These are phyloP conservation scores for Aspergillus bridgeri DNA, from an alignment of 495 filamentous ascomycete genomes.

Conservation along the genomic window DNA sequence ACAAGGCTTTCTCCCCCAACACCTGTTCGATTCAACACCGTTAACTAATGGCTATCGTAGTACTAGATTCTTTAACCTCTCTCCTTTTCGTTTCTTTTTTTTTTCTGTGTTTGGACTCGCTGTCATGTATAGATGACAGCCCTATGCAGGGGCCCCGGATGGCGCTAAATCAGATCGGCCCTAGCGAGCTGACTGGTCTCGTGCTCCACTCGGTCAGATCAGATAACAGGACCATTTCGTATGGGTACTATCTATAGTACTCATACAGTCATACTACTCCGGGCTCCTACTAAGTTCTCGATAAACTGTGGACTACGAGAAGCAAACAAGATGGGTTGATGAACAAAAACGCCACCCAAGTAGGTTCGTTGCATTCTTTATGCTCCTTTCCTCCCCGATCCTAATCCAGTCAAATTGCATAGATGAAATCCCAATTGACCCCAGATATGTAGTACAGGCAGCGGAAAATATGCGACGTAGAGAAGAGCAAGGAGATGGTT, in stretches of 20 bases:
- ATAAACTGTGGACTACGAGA: not conserved
- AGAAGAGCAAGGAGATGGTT: conserved; percentile 17
- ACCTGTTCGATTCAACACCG: too few relatives aligned
- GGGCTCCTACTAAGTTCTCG: too few relatives aligned
- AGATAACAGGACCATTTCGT: too few relatives aligned
- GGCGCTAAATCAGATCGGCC: not conserved
- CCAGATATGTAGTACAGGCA: conserved; percentile 31
- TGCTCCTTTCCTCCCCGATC: conserved; percentile 11
- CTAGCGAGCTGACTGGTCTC: not conserved
- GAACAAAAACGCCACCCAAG: conserved; percentile 22
- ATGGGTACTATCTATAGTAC: too few relatives aligned
- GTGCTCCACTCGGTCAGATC: not conserved
- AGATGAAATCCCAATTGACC: conserved; percentile 23
- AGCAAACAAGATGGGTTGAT: not conserved
- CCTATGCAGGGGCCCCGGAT: not conserved
- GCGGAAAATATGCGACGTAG: conserved; percentile 20
- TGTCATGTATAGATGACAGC: too few relatives aligned
- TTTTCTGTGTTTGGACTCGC: too few relatives aligned
- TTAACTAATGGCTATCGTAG: too few relatives aligned
- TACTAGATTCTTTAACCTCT: too few relatives aligned
- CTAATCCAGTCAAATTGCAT: conserved; percentile 26
- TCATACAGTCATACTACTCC: too few relatives aligned
- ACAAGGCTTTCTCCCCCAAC: too few relatives aligned
- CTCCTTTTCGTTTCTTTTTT: too few relatives aligned
- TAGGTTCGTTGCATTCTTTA: conserved; percentile 19